These are phyloP conservation scores for Nectriaceae sp. DNA, from an alignment of 2,329 filamentous ascomycete species.

Conservation along the genomic window DNA sequence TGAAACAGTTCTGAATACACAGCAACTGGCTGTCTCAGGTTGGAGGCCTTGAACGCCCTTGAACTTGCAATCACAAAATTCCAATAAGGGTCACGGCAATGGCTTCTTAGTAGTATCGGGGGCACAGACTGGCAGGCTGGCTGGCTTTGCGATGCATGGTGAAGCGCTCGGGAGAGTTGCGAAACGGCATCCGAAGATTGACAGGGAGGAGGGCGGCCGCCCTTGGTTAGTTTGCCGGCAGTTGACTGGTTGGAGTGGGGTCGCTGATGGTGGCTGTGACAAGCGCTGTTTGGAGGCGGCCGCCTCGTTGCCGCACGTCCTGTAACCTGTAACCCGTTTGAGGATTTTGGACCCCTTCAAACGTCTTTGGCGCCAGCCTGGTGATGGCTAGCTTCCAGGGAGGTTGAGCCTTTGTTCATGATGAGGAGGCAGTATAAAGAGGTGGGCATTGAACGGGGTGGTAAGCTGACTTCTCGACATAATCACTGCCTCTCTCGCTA, in stretches of 20 bases:
- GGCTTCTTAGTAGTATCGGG: too few relatives aligned
- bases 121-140: too few relatives aligned
- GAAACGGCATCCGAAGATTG: not conserved
- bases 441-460: not conserved
- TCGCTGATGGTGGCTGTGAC: not conserved
- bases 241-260: not conserved
- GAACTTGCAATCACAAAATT: too few relatives aligned
- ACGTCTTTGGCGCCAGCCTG: too few relatives aligned
- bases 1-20: too few relatives aligned
- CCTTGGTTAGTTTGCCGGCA: not conserved
- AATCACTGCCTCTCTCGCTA: not conserved
- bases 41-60: too few relatives aligned
- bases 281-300: not conserved
- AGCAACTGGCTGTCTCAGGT: too few relatives aligned
- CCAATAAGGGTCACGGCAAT: too few relatives aligned
- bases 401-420: not conserved
- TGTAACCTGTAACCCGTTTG: too few relatives aligned
- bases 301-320: not conserved
- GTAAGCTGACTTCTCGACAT: not conserved
- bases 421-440: not conserved
- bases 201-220: not conserved
- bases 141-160: too few relatives aligned
- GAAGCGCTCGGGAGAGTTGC: not conserved
- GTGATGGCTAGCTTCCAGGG: too few relatives aligned
- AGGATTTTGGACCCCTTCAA: not conserved